A percentile compares a stretch with the other conserved stretches of the same genome.
These are phyloP conservation scores for Colletotrichum tropicale DNA, from an alignment of 2,329 filamentous ascomycete genomes.

Conservation along the genomic window DNA sequence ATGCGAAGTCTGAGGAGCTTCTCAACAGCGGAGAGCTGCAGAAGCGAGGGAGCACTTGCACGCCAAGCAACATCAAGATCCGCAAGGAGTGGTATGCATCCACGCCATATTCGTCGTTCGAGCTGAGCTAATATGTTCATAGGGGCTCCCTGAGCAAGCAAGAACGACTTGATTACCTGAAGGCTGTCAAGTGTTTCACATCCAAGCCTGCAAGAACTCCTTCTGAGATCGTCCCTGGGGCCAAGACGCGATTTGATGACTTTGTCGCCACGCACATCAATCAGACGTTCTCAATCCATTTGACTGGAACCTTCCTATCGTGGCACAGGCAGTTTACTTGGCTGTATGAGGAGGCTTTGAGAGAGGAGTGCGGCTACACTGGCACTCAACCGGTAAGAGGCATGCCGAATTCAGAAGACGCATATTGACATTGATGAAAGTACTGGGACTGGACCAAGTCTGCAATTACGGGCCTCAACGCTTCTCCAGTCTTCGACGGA, in stretches of 20 bases:
- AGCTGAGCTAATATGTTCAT: background rate
- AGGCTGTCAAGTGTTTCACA: slow-evolving; percentile 49
- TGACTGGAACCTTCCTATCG: slow-evolving; percentile 32
- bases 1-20: slow-evolving; percentile 25
- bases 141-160: background rate
- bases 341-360: slow-evolving; percentile 33
- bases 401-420: background rate
- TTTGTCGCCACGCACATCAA: slow-evolving; percentile 54
- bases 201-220: slow-evolving; percentile 38
- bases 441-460: slow-evolving; percentile 54
- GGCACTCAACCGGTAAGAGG: slow-evolving; percentile 40
- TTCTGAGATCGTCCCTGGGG: slow-evolving; percentile 41
- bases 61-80: slow-evolving; percentile 27
- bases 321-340: slow-evolving; percentile 37
- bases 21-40: slow-evolving; percentile 11
- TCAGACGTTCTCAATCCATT: slow-evolving; percentile 48
- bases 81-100: slow-evolving; percentile 33
- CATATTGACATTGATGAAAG: slow-evolving; percentile 11
- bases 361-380: slow-evolving; percentile 37
- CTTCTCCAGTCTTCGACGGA: slow-evolving; percentile 53
- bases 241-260: slow-evolving; percentile 52
- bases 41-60: slow-evolving; percentile 28
- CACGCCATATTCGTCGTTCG: background rate
- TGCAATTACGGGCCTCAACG: slow-evolving; percentile 35
- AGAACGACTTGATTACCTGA: slow-evolving; percentile 36